These are phyloP conservation scores for Leccinum uliginosum DNA, from an alignment of 768 basidiomycete genomes.

Conservation along the genomic window DNA sequence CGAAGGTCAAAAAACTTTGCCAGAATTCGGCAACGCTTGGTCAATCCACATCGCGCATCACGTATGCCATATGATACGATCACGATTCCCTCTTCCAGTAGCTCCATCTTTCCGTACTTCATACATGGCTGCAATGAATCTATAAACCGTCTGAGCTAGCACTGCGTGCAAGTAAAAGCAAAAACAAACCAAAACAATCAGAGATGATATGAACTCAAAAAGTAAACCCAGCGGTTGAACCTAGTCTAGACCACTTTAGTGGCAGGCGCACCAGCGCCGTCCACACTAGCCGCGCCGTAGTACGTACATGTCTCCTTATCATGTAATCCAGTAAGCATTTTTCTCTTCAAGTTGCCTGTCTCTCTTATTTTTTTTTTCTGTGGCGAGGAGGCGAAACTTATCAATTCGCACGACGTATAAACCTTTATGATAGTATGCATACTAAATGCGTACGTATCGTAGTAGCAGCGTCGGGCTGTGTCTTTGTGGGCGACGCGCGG, in stretches of 20 bases:
- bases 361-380: not conserved
- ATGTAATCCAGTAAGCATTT: not conserved
- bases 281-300: not conserved
- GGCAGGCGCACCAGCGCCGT: not conserved
- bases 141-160: not conserved
- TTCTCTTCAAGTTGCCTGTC: not conserved
- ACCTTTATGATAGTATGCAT: not conserved
- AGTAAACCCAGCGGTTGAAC: not conserved
- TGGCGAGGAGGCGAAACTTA: not conserved
- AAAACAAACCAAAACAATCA: not conserved
- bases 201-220: not conserved
- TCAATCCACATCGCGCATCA: not conserved
- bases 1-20: not conserved
- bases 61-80: not conserved
- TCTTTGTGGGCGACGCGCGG: not conserved
- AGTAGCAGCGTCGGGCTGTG: not conserved
- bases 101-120: not conserved
- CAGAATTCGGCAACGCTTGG: not conserved
- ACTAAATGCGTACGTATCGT: not conserved
- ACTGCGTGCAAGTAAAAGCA: not conserved
- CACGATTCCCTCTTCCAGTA: not conserved
- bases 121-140: not conserved
- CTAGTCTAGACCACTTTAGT: not conserved
- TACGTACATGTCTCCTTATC: not conserved
- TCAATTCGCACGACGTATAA: not conserved